Evolutionary conservation across 768 basidiomycete species (phyloP).

Genomic region (Hortiboletus flavorubellus): DNA sequence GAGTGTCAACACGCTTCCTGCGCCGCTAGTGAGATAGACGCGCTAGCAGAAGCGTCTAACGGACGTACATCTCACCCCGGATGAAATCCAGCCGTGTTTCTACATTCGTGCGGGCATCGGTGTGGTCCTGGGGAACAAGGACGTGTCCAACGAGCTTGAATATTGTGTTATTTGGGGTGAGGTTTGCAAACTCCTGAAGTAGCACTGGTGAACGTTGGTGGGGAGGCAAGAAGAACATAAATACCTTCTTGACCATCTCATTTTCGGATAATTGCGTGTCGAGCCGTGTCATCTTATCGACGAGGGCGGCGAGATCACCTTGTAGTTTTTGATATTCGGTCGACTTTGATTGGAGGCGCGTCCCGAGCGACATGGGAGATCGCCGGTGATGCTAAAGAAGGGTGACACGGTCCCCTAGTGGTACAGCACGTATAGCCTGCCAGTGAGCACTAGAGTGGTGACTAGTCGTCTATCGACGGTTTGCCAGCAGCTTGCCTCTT

Average conservation of each 20-base stretch:
- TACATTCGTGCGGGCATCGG: constrained; percentile 84
- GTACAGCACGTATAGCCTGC: no score
- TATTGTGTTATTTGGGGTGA: constrained; percentile 74
- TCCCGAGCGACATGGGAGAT: constrained; percentile 50
- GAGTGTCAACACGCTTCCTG: constrained; percentile 76
- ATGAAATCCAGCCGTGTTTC: constrained; percentile 91
- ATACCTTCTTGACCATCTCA: constrained; percentile 85
- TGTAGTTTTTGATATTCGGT: constrained; percentile 81
- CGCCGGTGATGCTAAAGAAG: constrained; percentile 4
- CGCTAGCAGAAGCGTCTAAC: not conserved
- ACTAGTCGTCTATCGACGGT: no score
- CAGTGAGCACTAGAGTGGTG: no score
- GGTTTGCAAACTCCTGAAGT: constrained; percentile 71
- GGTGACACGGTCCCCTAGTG: no score
- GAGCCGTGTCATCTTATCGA: constrained; percentile 82
- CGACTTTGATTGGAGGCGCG: constrained; percentile 64
- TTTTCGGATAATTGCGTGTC: constrained; percentile 91
- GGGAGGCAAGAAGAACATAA: constrained; percentile 3
- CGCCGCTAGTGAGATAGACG: constrained; percentile 7
- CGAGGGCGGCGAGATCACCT: constrained; percentile 60
- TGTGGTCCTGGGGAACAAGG: constrained; percentile 83
- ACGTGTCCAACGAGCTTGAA: constrained; percentile 93
- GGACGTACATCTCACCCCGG: constrained; percentile 73
- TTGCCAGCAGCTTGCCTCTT: no score
- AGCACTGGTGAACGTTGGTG: not conserved